Evolutionary conservation across 1,139 yeast species (phyloP).

Genomic region (Komagataea norvegica): DNA sequence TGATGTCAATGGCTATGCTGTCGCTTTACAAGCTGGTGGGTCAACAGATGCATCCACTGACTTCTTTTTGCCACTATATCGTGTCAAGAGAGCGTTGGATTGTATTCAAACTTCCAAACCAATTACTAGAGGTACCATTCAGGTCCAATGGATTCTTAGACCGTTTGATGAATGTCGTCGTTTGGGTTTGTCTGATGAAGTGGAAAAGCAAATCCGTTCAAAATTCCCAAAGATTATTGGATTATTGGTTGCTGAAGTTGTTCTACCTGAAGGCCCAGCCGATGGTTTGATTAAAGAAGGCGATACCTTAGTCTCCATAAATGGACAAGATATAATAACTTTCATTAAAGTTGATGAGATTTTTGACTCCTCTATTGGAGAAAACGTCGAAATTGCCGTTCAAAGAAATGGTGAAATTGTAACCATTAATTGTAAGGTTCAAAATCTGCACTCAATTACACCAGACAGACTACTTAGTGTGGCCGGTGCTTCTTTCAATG

Average conservation of each 20-base stretch:
- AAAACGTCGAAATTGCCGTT: constrained; percentile 51
- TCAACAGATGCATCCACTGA: constrained; percentile 89
- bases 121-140: constrained; percentile 81
- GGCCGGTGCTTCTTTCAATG: constrained; percentile 83
- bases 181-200: constrained; percentile 72
- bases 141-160: constrained; percentile 81
- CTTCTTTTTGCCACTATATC: constrained; percentile 79
- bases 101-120: constrained; percentile 59
- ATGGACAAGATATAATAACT: constrained; percentile 60
- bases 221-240: constrained; percentile 76
- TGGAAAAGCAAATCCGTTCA: constrained; percentile 65
- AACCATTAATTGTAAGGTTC: constrained; percentile 49
- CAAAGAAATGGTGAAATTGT: constrained; percentile 73
- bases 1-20: constrained; percentile 76
- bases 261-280: constrained; percentile 86
- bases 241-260: constrained; percentile 75
- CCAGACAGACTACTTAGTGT: constrained; percentile 79
- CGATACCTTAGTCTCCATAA: constrained; percentile 72
- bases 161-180: constrained; percentile 92
- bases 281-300: constrained; percentile 75
- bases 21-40: constrained; percentile 94
- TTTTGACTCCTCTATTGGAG: constrained; percentile 66
- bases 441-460: constrained; percentile 75
- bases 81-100: constrained; percentile 75
- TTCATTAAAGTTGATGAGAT: constrained; percentile 83